These are phyloP conservation scores for Pugionium cornutum DNA, from an alignment of 345 rosid genomes.

Conservation along the genomic window DNA sequence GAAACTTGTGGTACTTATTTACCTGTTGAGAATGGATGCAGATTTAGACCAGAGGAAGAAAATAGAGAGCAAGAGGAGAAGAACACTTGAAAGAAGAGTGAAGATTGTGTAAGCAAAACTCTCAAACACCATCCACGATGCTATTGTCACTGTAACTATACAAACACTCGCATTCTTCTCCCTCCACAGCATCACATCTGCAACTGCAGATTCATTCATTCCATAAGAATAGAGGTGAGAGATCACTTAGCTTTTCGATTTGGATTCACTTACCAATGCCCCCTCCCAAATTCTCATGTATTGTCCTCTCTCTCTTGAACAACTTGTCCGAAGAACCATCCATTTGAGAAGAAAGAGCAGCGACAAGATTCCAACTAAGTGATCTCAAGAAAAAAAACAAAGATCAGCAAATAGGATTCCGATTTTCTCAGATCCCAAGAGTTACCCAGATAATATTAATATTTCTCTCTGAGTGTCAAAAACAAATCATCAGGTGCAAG, in stretches of 20 bases:
- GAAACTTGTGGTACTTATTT: background rate
- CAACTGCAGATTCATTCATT: slow-evolving; percentile 54
- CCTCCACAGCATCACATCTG: slow-evolving; percentile 93
- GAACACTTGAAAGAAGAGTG: slow-evolving; percentile 81
- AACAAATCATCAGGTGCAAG: slow-evolving; percentile 26
- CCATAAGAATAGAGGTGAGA: slow-evolving; percentile 19
- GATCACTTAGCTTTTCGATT: slow-evolving; percentile 12
- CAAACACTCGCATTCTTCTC: slow-evolving; percentile 57
- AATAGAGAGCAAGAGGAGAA: slow-evolving; percentile 71
- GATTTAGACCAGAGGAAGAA: slow-evolving; percentile 96
- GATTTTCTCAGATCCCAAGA: slow-evolving; percentile 48
- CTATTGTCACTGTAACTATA: slow-evolving; percentile 63
- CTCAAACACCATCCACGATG: slow-evolving; percentile 89
- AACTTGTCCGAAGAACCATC: slow-evolving; percentile 52
- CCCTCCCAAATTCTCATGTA: slow-evolving; percentile 84
- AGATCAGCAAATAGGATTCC: slow-evolving; percentile 35
- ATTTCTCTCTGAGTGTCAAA: background rate
- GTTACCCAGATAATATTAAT: slow-evolving; percentile 14
- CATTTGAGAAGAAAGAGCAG: slow-evolving; percentile 46
- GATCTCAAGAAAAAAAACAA: background rate
- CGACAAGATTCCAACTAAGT: background rate
- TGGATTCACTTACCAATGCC: slow-evolving; percentile 58
- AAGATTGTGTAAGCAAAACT: slow-evolving; percentile 76
- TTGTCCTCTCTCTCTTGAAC: slow-evolving; percentile 62
- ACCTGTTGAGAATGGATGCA: slow-evolving; percentile 89